Percentiles rank a stretch among this genome's conserved stretches.
These are phyloP conservation scores for Citrus glauca DNA, from an alignment of 345 rosid species.

Conservation along the genomic window DNA sequence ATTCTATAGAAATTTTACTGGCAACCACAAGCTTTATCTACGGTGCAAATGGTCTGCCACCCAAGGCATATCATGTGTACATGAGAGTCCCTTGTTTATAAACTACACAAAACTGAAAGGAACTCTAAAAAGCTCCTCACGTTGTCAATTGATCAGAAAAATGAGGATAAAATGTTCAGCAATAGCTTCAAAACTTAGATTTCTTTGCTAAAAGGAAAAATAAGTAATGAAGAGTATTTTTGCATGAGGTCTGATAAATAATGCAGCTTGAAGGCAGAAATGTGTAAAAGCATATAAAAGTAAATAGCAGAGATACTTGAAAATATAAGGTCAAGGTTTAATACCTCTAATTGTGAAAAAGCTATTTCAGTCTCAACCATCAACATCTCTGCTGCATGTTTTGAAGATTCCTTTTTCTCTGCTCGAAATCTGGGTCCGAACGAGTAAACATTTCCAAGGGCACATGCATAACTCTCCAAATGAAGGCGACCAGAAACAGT, in stretches of 20 bases:
- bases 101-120: not conserved
- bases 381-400: slow-evolving; percentile 73
- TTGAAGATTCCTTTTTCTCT: slow-evolving; percentile 44
- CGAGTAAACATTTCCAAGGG: slow-evolving; percentile 87
- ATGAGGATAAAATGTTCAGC: not conserved
- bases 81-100: not conserved
- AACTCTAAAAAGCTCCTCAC: not conserved
- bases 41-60: not conserved
- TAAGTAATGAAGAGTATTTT: not conserved
- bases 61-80: not conserved
- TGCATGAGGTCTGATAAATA: not conserved
- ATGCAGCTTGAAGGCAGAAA: not conserved
- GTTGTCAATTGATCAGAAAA: not conserved
- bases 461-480: slow-evolving; percentile 86
- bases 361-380: slow-evolving; percentile 80
- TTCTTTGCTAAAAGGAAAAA: not conserved
- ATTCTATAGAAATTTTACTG: not conserved
- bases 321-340: not conserved
- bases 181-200: not conserved
- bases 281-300: not conserved
- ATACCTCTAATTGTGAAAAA: slow-evolving; percentile 75
- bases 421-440: slow-evolving; percentile 81
- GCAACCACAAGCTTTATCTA: not conserved
- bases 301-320: not conserved
- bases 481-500: slow-evolving; percentile 76